phyloP scores from a whole-genome alignment of 371 early-diverging fungal genomes.

The Mucor lusitanicus region DNA sequence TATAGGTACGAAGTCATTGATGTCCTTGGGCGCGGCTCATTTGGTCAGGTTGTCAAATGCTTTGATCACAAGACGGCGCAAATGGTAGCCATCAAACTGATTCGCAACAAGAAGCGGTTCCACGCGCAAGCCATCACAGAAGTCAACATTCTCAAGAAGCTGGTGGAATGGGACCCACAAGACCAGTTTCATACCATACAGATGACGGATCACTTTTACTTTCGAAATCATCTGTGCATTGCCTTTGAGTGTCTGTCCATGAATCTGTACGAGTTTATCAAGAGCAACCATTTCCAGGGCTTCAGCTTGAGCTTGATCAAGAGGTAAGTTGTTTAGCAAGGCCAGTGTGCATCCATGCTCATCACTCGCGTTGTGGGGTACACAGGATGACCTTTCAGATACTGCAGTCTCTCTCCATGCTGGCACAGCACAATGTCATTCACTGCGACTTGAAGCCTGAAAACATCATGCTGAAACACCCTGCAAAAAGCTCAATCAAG shows the following conservation, averaged over 20 bases:
- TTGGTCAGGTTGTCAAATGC: slow-evolving; percentile 90
- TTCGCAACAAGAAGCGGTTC: slow-evolving; percentile 86
- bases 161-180: slow-evolving; percentile 66
- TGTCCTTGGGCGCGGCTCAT: slow-evolving; percentile 87
- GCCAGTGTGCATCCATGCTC: not conserved
- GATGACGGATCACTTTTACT: slow-evolving; percentile 82
- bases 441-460: slow-evolving; percentile 96
- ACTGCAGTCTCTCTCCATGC: slow-evolving; percentile 66
- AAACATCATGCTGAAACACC: slow-evolving; percentile 68
- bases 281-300: slow-evolving; percentile 81
- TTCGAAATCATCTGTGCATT: slow-evolving; percentile 88
- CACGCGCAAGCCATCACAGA: slow-evolving; percentile 88
- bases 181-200: slow-evolving; percentile 68
- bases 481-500: slow-evolving; percentile 67
- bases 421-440: slow-evolving; percentile 69
- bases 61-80: slow-evolving; percentile 74
- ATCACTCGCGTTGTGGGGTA: not conserved
- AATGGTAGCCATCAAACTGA: slow-evolving; percentile 85
- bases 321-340: slow-evolving; percentile 18
- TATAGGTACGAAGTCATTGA: slow-evolving; percentile 84
- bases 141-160: slow-evolving; percentile 73
- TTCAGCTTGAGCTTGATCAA: slow-evolving; percentile 70
- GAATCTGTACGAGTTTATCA: slow-evolving; percentile 91
- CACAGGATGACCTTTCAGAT: slow-evolving; percentile 75
- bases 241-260: slow-evolving; percentile 85